Conservation (phyloP, 1,139 yeast genomes). For the Candida albicans region DNA sequence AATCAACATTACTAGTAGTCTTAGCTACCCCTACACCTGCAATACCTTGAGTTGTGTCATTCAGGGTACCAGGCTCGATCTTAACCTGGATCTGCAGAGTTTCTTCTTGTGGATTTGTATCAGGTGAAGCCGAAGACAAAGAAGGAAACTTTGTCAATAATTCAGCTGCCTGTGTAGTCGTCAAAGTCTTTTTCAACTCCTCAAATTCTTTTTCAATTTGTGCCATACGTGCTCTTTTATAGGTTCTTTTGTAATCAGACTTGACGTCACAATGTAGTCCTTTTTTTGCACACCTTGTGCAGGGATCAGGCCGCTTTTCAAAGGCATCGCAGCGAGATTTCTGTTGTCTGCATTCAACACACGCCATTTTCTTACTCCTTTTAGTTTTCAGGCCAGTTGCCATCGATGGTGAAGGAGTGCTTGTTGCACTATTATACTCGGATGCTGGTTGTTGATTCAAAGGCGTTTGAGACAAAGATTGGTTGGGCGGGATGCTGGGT, state of each 20-base stretch:
- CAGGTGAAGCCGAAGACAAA: constrained; percentile 12
- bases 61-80: neutral
- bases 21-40: no score
- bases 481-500: constrained; percentile 18
- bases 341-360: constrained; percentile 95
- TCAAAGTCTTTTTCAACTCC: constrained; percentile 61
- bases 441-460: constrained; percentile 5
- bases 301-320: constrained; percentile 75
- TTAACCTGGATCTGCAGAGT: constrained; percentile 1
- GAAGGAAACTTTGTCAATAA: constrained; percentile 37
- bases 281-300: constrained; percentile 76
- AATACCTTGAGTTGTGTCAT: no score
- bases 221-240: constrained; percentile 81
- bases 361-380: constrained; percentile 67
- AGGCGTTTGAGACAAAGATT: constrained; percentile 13
- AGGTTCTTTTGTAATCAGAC: constrained; percentile 82
- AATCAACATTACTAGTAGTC: no score
- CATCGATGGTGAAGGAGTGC: constrained; percentile 5
- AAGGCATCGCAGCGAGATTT: constrained; percentile 87
- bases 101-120: neutral
- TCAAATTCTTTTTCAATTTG: constrained; percentile 80
- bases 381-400: constrained; percentile 17
- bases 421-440: constrained; percentile 6
- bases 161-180: constrained; percentile 51
- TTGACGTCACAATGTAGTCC: constrained; percentile 69